phyloP scores from a whole-genome alignment of 2,329 filamentous ascomycete species.

The Beauveria scarabaeidicola region DNA sequence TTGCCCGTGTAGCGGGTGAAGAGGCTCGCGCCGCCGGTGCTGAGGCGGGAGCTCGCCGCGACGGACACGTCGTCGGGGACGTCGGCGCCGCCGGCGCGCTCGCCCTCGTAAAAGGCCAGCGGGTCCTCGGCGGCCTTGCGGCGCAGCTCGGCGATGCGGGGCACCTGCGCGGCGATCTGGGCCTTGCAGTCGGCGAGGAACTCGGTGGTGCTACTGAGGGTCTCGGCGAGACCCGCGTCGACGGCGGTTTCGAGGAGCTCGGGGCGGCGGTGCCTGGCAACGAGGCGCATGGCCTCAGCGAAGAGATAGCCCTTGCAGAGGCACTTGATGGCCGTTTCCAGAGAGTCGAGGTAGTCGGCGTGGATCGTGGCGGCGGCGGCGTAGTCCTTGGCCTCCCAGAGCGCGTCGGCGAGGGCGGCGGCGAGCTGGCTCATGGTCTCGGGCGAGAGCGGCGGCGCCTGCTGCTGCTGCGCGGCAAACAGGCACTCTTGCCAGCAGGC shows the following conservation, averaged over 20 bases:
- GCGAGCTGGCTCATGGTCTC: slow-evolving; percentile 60
- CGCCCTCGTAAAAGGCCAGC: slow-evolving; percentile 79
- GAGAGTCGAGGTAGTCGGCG: slow-evolving; percentile 68
- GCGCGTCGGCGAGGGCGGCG: slow-evolving; percentile 64
- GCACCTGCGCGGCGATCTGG: slow-evolving; percentile 77
- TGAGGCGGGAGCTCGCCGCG: slow-evolving; percentile 70
- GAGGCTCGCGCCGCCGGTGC: slow-evolving; percentile 72
- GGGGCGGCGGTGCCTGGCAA: slow-evolving; percentile 50
- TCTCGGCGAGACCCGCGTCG: slow-evolving; percentile 71
- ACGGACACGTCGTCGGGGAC: slow-evolving; percentile 89
- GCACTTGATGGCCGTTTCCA: slow-evolving; percentile 61
- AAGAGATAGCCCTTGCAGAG: slow-evolving; percentile 86
- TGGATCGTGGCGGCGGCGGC: slow-evolving; percentile 70
- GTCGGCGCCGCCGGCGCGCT: slow-evolving; percentile 54
- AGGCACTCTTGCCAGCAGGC: slow-evolving; percentile 84
- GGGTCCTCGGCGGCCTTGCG: slow-evolving; percentile 76
- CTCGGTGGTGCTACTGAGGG: slow-evolving; percentile 75
- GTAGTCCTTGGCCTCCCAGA: slow-evolving; percentile 80
- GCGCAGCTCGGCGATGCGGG: slow-evolving; percentile 75
- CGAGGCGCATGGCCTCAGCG: slow-evolving; percentile 75
- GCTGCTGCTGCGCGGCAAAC: slow-evolving; percentile 64
- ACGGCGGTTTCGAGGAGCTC: slow-evolving; percentile 60
- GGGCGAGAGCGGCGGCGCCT: slow-evolving; percentile 49
- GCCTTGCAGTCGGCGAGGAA: slow-evolving; percentile 86
- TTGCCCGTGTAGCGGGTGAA: slow-evolving; percentile 89